phyloP scores from a whole-genome alignment of 495 filamentous ascomycete species.

The Staphylotrichum longicolle region DNA sequence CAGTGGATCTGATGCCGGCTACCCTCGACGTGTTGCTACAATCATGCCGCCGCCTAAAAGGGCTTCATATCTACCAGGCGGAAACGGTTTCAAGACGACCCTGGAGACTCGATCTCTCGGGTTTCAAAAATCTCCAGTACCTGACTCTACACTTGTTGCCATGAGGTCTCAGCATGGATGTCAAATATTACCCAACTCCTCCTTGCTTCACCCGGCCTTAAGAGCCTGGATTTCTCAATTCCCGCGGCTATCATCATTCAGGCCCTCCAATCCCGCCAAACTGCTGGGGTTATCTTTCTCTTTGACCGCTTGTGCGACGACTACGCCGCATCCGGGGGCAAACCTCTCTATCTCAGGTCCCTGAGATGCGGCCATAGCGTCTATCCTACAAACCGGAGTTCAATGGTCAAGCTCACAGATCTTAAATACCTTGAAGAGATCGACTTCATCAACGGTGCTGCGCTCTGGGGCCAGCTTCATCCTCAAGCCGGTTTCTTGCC shows the following conservation, averaged over 20 bases:
- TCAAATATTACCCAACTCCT: neutral
- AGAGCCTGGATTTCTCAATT: neutral
- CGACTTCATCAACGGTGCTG: neutral
- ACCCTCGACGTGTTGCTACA: neutral
- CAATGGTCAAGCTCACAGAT: neutral
- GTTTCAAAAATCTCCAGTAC: neutral
- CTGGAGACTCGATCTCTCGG: neutral
- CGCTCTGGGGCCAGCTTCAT: neutral
- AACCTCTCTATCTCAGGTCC: neutral
- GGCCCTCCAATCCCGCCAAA: too few species aligned
- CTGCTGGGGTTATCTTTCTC: too few species aligned
- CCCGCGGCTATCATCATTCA: neutral
- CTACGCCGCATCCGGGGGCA: neutral
- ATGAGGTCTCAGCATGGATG: neutral
- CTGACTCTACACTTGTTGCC: neutral
- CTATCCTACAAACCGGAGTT: neutral
- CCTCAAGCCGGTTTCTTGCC: too few species aligned
- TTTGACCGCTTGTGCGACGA: neutral
- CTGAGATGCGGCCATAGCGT: neutral
- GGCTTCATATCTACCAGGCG: neutral
- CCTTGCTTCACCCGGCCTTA: neutral
- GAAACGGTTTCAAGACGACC: too few species aligned
- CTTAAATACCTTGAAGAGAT: neutral
- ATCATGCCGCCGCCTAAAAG: neutral
- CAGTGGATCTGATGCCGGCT: neutral